Evolutionary conservation across 768 basidiomycete genomes (phyloP).

Genomic region (Leccinum aurantiacum): DNA sequence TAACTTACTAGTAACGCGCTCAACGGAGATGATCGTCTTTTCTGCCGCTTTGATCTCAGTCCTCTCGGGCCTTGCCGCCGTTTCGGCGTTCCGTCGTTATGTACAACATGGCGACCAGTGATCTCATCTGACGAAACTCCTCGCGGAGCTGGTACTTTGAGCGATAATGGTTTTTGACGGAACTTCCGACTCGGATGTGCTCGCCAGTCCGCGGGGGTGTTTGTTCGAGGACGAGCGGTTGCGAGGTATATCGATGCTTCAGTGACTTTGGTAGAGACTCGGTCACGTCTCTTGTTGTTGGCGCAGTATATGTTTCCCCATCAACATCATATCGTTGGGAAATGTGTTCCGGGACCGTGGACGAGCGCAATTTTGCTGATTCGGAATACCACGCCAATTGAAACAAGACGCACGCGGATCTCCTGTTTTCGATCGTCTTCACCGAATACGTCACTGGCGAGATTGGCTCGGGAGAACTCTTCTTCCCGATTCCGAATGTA

Average conservation of each 20-base stretch:
- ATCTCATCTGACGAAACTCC: background rate
- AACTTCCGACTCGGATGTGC: constrained; percentile 3
- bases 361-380: background rate
- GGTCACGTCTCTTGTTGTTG: background rate
- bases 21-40: background rate
- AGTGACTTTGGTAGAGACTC: background rate
- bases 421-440: background rate
- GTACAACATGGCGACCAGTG: background rate
- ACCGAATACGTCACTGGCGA: background rate
- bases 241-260: background rate
- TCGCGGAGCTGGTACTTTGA: background rate
- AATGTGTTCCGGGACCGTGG: background rate
- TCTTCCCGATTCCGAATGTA: background rate
- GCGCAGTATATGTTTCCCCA: background rate
- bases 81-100: background rate
- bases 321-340: background rate
- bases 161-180: constrained; percentile 3
- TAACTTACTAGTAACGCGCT: background rate
- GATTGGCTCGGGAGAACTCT: background rate
- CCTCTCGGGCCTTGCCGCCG: background rate
- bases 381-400: background rate
- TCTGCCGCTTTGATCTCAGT: background rate
- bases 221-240: background rate
- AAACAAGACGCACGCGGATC: background rate
- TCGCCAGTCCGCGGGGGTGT: constrained; percentile 10